Conservation (phyloP, 495 filamentous ascomycete species). For the Talaromyces ruber region DNA sequence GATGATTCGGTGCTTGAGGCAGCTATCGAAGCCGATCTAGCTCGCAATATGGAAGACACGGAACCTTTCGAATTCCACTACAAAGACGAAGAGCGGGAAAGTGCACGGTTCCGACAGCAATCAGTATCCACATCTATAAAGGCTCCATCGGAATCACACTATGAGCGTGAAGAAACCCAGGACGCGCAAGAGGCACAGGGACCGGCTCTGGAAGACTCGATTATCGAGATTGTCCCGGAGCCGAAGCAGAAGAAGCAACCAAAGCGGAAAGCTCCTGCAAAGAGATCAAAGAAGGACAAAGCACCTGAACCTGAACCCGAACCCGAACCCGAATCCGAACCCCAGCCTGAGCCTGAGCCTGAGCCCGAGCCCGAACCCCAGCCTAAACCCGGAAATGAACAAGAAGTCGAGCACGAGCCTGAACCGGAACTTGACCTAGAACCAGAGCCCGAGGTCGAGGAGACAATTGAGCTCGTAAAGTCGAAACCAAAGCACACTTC, state of each 20-base stretch:
- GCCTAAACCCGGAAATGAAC: constrained; percentile 19
- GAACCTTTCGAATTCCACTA: constrained; percentile 7
- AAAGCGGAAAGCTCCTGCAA: constrained; percentile 29
- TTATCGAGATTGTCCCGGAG: constrained; percentile 13
- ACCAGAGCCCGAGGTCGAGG: neutral
- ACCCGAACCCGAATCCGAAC: constrained; percentile 17
- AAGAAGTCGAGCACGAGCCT: constrained; percentile 25
- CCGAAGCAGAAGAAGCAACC: constrained; percentile 22
- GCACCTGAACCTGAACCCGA: constrained; percentile 14
- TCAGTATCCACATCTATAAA: neutral
- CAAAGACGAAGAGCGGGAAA: constrained; percentile 7
- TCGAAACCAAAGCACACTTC: neutral
- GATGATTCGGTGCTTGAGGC: constrained; percentile 64
- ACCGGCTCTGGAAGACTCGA: neutral
- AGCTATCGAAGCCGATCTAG: constrained; percentile 58
- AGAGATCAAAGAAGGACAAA: constrained; percentile 22
- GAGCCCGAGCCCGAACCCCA: constrained; percentile 17
- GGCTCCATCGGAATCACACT: neutral
- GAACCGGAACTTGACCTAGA: too few relatives aligned
- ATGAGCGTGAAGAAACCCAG: constrained; percentile 10
- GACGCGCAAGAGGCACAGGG: constrained; percentile 8
- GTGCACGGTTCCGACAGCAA: constrained; percentile 4
- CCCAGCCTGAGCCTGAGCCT: constrained; percentile 12
- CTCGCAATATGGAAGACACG: constrained; percentile 13
- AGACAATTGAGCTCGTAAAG: neutral